Percentiles rank a stretch among this genome's conserved stretches.
phyloP scores from a whole-genome alignment of 2,329 filamentous ascomycete genomes.

The Xylariaceae sp. region DNA sequence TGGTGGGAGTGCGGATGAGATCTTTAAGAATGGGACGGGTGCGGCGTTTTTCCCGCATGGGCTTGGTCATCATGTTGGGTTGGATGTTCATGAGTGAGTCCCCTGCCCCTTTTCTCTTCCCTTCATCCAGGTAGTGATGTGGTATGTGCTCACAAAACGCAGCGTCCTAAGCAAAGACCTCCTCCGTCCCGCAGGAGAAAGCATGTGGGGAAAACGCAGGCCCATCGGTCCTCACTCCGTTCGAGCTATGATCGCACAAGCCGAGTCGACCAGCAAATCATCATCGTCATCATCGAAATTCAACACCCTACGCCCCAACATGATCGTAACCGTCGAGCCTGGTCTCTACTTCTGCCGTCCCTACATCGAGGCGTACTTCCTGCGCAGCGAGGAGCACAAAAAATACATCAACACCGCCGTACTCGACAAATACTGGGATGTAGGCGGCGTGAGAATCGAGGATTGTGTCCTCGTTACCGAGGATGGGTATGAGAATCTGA shows the following conservation, averaged over 20 bases:
- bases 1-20: slow-evolving; percentile 56
- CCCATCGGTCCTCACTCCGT: slow-evolving; percentile 31
- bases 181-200: slow-evolving; percentile 28
- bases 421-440: slow-evolving; percentile 67
- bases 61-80: slow-evolving; percentile 62
- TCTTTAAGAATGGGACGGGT: slow-evolving; percentile 51
- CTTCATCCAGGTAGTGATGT: background rate
- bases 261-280: slow-evolving; percentile 5
- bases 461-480: slow-evolving; percentile 82
- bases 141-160: slow-evolving; percentile 5
- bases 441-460: slow-evolving; percentile 91
- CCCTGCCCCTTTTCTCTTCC: background rate
- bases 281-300: background rate
- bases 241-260: slow-evolving; percentile 31
- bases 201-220: slow-evolving; percentile 32
- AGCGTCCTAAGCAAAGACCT: slow-evolving; percentile 32
- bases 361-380: slow-evolving; percentile 69
- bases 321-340: slow-evolving; percentile 78
- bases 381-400: slow-evolving; percentile 55
- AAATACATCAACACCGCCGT: slow-evolving; percentile 64
- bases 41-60: slow-evolving; percentile 66
- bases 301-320: slow-evolving; percentile 51
- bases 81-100: slow-evolving; percentile 59
- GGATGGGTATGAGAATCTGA: slow-evolving; percentile 79
- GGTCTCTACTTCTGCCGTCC: slow-evolving; percentile 75